A percentile compares a stretch with the other conserved stretches of the same genome.
Conservation (phyloP, 116 monocot species). For the Trichopus zeylanicus region DNA sequence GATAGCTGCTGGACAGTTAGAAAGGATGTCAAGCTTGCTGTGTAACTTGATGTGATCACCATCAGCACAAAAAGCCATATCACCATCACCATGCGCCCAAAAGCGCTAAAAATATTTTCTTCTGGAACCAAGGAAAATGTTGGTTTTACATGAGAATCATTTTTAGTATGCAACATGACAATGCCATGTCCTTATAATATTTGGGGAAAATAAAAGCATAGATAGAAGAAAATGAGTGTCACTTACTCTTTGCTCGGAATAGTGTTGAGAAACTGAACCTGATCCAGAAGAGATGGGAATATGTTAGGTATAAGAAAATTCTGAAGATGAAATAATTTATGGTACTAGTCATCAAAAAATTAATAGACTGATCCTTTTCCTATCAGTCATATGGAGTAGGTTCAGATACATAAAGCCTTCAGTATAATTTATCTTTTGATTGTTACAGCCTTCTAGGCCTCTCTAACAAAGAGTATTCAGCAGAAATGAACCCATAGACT, state of each 20-base stretch:
- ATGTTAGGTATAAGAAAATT: neutral
- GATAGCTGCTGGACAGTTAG: slow-evolving; percentile 66
- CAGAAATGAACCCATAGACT: too few species aligned
- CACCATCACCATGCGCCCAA: slow-evolving; percentile 54
- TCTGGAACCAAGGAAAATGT: slow-evolving; percentile 17
- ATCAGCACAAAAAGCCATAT: slow-evolving; percentile 55
- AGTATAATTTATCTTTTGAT: too few species aligned
- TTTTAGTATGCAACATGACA: too few species aligned
- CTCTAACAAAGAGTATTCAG: too few species aligned
- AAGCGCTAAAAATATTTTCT: slow-evolving; percentile 32
- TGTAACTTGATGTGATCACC: slow-evolving; percentile 63
- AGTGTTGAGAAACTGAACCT: slow-evolving; percentile 69
- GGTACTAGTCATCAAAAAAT: too few species aligned
- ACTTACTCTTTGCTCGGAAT: slow-evolving; percentile 45
- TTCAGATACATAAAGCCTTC: too few species aligned
- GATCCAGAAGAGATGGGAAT: slow-evolving; percentile 6
- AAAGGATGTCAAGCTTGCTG: slow-evolving; percentile 59
- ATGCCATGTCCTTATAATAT: too few species aligned
- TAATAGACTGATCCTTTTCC: too few species aligned
- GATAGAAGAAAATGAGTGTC: neutral
- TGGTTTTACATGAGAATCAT: neutral
- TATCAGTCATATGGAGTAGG: too few species aligned
- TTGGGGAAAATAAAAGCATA: too few species aligned
- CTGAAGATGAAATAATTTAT: too few species aligned
- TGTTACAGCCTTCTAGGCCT: too few species aligned